Evolutionary conservation across 1,284 basidiomycete genomes (phyloP).

Genomic region (Lignosus rhinocerotis): DNA sequence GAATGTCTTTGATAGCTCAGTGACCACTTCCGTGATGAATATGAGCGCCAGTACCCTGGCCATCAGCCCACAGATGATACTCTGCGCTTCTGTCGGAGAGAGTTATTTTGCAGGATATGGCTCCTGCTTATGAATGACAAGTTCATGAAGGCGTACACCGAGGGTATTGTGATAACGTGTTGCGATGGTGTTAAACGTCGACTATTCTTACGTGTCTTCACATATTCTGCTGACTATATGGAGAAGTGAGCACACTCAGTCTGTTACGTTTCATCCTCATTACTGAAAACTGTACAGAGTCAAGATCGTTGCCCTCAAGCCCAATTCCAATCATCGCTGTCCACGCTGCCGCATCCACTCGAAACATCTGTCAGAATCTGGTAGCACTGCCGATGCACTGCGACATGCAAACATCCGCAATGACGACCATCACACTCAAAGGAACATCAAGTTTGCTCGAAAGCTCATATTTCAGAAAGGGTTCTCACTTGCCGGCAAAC

Average conservation of each 20-base stretch:
- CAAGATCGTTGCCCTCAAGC: constrained; percentile 17
- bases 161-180: constrained; percentile 31
- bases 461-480: constrained; percentile 19
- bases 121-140: constrained; percentile 25
- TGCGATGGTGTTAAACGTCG: constrained; percentile 18
- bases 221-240: constrained; percentile 35
- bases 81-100: constrained; percentile 26
- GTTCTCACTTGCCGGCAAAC: constrained; percentile 1
- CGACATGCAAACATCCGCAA: background rate
- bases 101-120: constrained; percentile 29
- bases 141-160: constrained; percentile 27
- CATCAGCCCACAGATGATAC: background rate
- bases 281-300: constrained; percentile 11
- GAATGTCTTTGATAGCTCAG: too few species aligned
- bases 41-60: background rate
- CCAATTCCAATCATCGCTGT: background rate
- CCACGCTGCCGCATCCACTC: too few species aligned
- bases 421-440: background rate
- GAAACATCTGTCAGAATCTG: constrained; percentile 13
- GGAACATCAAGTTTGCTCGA: constrained; percentile 11
- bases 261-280: too few species aligned
- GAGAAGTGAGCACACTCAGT: constrained; percentile 25
- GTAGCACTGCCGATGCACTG: constrained; percentile 3
- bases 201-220: constrained; percentile 22
- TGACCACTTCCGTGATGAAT: too few species aligned